Base-by-base conservation (phyloP, 2,329 filamentous ascomycete genomes). In the Diplodia sapinea region DNA sequence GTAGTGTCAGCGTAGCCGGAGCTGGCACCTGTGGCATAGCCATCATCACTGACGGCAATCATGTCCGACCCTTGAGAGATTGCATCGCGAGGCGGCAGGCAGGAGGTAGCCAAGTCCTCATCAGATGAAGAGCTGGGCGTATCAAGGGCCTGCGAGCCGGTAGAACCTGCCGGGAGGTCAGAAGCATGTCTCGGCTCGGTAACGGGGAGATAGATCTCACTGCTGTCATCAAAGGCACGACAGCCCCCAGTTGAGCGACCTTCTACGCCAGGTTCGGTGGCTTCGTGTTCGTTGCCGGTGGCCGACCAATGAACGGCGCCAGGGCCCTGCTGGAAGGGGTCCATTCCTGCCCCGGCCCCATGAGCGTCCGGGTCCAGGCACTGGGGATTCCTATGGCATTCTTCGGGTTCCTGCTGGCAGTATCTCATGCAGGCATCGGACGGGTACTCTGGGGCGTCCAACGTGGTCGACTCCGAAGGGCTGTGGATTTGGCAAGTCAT, bases 91-190 rank as follows among this genome's bases (percentile, higher is more conserved):
- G 29, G 36, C 17, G 31, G 20, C n/a, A 5, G 31, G 20, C 36
- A 40, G 26, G 8, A 13, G 13, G 12, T 29, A 5, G n/a, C 43
- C 7, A 26, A 38, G 4, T 3, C 26, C 43, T 20, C 43, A 7
- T 51, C 59, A 63, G 59, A 63, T 20, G 59, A 63, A 63, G 59
- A 51, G 23, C 26, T 33, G 17, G 59, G 59, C 20, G 59, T 63
- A 38, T 63, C n/a, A 13, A 63, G 12, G 13, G 29, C n/a, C 15
- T 17, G 11, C 13, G 59, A 20, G 11, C 40, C 20, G 59, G 47
- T 26, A 51, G 59, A 63, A 51, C 31, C 59, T 63, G 59, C 31
- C 6, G 12, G 36, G 23, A 13, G n/a, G 31, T 63, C 29, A 63
- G 47, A 31, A 38, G 8, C 8, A 38, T 51, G 47, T 51, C 43